Evolutionary conservation across 768 basidiomycete species (phyloP), one percentile per base, ranked within the genome.

Genomic region (Lactarius vividus): DNA sequence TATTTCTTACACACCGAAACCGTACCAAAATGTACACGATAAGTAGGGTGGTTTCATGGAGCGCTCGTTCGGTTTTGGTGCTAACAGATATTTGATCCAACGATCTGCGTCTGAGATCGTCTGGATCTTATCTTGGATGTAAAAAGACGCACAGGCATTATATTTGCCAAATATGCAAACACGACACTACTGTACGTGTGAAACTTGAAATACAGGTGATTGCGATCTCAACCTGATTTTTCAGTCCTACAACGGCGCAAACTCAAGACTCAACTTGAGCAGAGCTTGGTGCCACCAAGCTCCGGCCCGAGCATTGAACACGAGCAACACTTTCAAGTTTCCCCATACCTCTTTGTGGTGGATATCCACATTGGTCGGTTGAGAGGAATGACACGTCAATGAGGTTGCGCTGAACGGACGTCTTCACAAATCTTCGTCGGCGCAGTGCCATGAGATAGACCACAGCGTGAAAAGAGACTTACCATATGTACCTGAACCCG

Each of bases 331-430:
- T 75, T n/a, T n/a, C n/a, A n/a, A n/a, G n/a, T n/a, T n/a, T 94
- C 94, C 62, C 35, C 35, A 35, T 2, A 88, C 82, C 75, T 93
- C 89, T 37, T 77, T 79, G 75, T 99, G 92, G 72, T 99, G 97
- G 2, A 74, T 79, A 72, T 98, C 75, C 77, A 70, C 79, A 83
- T 78, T 98, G 95, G 23, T 82, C 77, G 20, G 72, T 79, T 6
- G 83, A 82, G 44, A 98, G 73, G 46, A 98, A 73, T 2, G 74
- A 74, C 7, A 76, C 65, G 62, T 95, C 87, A 53, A 97, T 77
- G 52, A 98, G 83, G 65, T 86, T 94, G 69, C 86, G 91, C 69
- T 94, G 89, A n/a, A 98, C 93, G 0, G 96, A 96, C 69, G 87
- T 92, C 88, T 81, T 63, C 59, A 68, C 16, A 39, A 57, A 52